A percentile compares a stretch with the other conserved stretches of the same genome.
Conservation (phyloP, 2,329 filamentous ascomycete species). For the Ceratocystis cacaofunesta region DNA sequence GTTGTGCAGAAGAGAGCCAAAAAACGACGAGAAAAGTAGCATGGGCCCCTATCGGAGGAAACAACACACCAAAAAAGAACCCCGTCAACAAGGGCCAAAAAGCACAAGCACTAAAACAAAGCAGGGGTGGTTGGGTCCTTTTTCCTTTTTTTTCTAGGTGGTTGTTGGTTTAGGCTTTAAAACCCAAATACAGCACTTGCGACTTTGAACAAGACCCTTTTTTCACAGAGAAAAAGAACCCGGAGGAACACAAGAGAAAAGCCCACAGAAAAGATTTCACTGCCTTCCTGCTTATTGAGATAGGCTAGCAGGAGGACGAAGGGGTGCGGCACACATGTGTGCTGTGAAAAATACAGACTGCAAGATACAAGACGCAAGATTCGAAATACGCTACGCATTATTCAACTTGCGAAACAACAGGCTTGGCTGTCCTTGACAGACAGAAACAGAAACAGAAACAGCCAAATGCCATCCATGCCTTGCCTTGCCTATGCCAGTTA, state of each 20-base stretch:
- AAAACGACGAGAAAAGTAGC: not conserved
- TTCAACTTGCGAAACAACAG: not conserved
- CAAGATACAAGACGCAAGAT: not conserved
- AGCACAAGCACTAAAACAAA: not conserved
- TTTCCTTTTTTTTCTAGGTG: not conserved
- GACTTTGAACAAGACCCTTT: not conserved
- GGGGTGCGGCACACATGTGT: not conserved
- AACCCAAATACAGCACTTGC: not conserved
- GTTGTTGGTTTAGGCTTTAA: not conserved
- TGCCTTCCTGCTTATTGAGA: too few species aligned
- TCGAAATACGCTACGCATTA: not conserved
- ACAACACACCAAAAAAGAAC: slow-evolving; percentile 4
- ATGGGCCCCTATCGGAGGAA: not conserved
- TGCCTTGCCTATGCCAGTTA: not conserved
- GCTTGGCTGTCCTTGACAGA: not conserved
- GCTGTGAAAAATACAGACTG: not conserved
- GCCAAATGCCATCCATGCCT: not conserved
- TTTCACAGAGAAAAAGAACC: not conserved
- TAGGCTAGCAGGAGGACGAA: not conserved
- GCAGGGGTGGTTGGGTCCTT: not conserved
- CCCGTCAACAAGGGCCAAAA: slow-evolving; percentile 1
- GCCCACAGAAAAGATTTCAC: not conserved
- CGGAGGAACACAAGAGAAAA: not conserved
- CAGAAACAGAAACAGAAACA: slow-evolving; percentile 6
- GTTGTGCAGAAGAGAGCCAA: too few species aligned